Evolutionary conservation across 2,329 filamentous ascomycete genomes (phyloP).

Genomic region (Shiraia bambusicola): DNA sequence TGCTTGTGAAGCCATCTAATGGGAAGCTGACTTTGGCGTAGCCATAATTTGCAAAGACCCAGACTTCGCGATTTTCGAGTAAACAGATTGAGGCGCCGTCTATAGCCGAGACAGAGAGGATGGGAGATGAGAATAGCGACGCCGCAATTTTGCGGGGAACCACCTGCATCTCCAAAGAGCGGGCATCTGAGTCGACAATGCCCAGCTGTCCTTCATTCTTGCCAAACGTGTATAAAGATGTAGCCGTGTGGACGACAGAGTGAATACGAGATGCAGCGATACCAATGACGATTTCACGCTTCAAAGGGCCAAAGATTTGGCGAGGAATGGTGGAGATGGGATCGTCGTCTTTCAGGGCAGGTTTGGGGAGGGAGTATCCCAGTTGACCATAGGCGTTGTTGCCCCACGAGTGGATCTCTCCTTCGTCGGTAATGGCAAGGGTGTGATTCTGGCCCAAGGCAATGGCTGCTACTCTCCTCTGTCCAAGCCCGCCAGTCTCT

Average conservation of each 20-base stretch:
- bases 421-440: conserved; percentile 78
- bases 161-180: conserved; percentile 80
- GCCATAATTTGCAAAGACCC: conserved; percentile 92
- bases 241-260: conserved; percentile 81
- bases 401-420: conserved; percentile 95
- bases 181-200: conserved; percentile 90
- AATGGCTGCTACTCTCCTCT: conserved; percentile 73
- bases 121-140: conserved; percentile 71
- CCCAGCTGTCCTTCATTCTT: conserved; percentile 94
- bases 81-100: conserved; percentile 86
- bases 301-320: conserved; percentile 88
- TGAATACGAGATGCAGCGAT: conserved; percentile 88
- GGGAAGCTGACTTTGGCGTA: conserved; percentile 90
- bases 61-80: conserved; percentile 83
- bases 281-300: conserved; percentile 79
- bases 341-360: conserved; percentile 72
- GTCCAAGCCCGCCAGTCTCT: conserved; percentile 69
- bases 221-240: conserved; percentile 87
- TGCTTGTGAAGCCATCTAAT: conserved; percentile 70
- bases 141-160: conserved; percentile 85
- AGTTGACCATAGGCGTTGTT: conserved; percentile 83
- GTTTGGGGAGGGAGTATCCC: conserved; percentile 74
- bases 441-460: conserved; percentile 91
- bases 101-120: conserved; percentile 81
- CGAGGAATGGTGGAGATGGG: conserved; percentile 78